A percentile compares a stretch with the other conserved stretches of the same genome.
These are phyloP conservation scores for Neurospora sp. DNA, from an alignment of 495 filamentous ascomycete species.

Conservation along the genomic window DNA sequence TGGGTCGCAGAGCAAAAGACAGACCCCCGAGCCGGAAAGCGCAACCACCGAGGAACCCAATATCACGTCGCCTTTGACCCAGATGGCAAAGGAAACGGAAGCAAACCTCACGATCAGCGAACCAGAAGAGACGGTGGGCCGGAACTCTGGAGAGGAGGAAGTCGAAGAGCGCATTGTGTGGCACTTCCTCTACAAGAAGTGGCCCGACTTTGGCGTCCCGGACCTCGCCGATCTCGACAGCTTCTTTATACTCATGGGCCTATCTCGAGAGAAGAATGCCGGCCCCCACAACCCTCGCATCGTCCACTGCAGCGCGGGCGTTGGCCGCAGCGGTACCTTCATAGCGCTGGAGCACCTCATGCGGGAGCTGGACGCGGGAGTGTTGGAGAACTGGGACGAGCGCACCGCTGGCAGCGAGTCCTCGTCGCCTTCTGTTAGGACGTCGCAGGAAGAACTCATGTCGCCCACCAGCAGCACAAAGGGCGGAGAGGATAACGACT, in stretches of 20 bases:
- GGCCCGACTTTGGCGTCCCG: conserved; percentile 90
- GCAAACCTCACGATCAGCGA: background rate
- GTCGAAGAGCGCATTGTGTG: conserved; percentile 62
- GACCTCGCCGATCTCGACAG: conserved; percentile 66
- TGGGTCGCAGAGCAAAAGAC: background rate
- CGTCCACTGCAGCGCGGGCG: conserved; percentile 89
- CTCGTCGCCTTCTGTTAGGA: background rate
- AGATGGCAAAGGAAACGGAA: conserved; percentile 1
- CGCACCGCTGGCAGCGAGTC: background rate
- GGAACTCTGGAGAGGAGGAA: conserved; percentile 13
- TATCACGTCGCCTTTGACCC: background rate
- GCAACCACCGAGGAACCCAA: background rate
- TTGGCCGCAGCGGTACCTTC: conserved; percentile 90
- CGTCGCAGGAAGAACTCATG: background rate
- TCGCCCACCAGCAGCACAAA: background rate
- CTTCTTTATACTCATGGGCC: conserved; percentile 66
- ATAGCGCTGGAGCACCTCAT: conserved; percentile 89
- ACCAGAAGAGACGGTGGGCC: background rate
- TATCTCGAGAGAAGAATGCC: conserved; percentile 62
- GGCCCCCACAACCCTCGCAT: conserved; percentile 65
- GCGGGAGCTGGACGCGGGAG: conserved; percentile 66
- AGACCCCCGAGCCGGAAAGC: background rate
- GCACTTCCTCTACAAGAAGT: conserved; percentile 85
- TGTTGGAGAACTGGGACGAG: conserved; percentile 39
- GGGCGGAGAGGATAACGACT: conserved; percentile 28